A percentile compares a stretch with the other conserved stretches of the same genome.
Conservation (phyloP, 164 flowering plant species). For the Tetracentron sinense region DNA sequence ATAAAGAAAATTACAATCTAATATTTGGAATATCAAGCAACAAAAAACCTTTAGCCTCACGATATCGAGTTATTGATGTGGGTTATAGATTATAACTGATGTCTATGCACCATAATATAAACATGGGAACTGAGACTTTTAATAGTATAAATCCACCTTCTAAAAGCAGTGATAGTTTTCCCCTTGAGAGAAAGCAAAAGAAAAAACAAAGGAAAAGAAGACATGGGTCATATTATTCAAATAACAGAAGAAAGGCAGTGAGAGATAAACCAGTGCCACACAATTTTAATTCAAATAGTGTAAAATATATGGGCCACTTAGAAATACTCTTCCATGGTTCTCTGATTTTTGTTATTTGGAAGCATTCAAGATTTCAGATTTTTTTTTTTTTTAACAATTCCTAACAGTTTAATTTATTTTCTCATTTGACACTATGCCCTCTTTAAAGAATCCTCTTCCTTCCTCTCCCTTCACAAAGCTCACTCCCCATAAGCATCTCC, state of each 20-base stretch:
- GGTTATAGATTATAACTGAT: too few species aligned
- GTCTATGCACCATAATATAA: too few species aligned
- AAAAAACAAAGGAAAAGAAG: not conserved
- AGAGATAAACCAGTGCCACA: too few species aligned
- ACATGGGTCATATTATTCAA: slow-evolving; percentile 22
- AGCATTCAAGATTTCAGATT: slow-evolving; percentile 20
- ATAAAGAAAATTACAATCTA: too few species aligned
- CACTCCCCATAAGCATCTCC: slow-evolving; percentile 11
- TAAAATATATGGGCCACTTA: slow-evolving; percentile 12
- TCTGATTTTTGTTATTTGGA: slow-evolving; percentile 30
- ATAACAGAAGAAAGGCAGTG: too few species aligned
- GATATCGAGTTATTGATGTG: too few species aligned
- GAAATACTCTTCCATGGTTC: slow-evolving; percentile 16
- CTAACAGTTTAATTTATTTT: slow-evolving; percentile 7
- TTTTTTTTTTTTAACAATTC: slow-evolving; percentile 28
- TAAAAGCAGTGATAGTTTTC: too few species aligned
- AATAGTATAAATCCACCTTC: too few species aligned
- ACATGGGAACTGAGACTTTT: too few species aligned
- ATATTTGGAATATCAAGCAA: too few species aligned
- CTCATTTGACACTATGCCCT: slow-evolving; percentile 25
- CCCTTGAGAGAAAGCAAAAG: not conserved
- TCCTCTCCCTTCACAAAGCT: slow-evolving; percentile 13
- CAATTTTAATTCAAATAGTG: too few species aligned
- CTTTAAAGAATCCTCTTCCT: slow-evolving; percentile 33
- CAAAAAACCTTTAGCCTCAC: too few species aligned